These are phyloP conservation scores for Syzygium jambos DNA, from an alignment of 345 rosid species.

Conservation along the genomic window DNA sequence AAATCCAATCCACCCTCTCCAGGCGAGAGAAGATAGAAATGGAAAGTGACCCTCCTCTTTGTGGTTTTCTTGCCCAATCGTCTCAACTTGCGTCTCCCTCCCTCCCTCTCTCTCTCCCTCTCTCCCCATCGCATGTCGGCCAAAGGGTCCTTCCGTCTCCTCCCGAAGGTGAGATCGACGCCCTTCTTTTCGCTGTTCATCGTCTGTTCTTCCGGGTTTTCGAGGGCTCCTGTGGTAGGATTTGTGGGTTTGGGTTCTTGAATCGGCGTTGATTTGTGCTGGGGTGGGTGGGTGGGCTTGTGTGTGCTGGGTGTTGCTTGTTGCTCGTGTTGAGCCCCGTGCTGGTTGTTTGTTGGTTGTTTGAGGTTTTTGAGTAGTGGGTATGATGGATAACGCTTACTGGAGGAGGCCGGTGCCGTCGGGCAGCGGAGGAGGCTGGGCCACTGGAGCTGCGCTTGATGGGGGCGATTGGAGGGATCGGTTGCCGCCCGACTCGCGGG, in stretches of 20 bases:
- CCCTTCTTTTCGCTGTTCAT: neutral
- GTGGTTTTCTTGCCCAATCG: neutral
- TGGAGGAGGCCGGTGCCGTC: conserved; percentile 34
- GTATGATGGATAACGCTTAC: conserved; percentile 28
- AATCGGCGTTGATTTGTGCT: neutral
- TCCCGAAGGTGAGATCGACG: neutral
- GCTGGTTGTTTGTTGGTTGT: neutral
- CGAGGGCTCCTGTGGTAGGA: neutral
- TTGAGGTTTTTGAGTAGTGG: neutral
- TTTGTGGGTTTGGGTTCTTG: neutral
- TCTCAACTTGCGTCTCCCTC: neutral
- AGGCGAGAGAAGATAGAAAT: neutral
- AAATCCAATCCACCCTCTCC: neutral
- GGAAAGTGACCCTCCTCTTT: neutral
- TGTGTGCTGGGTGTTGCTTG: neutral
- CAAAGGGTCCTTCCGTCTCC: neutral
- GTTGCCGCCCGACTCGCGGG: conserved; percentile 30
- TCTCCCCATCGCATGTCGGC: neutral
- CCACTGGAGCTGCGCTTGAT: conserved; percentile 21
- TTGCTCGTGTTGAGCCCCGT: neutral
- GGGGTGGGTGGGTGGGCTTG: neutral
- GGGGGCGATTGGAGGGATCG: conserved; percentile 57
- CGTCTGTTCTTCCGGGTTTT: neutral
- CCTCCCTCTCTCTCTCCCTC: neutral
- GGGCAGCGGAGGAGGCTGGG: conserved; percentile 17